A percentile compares a stretch with the other conserved stretches of the same genome.
Conservation (phyloP, 2,329 filamentous ascomycete species). For the Fusarium sp. region DNA sequence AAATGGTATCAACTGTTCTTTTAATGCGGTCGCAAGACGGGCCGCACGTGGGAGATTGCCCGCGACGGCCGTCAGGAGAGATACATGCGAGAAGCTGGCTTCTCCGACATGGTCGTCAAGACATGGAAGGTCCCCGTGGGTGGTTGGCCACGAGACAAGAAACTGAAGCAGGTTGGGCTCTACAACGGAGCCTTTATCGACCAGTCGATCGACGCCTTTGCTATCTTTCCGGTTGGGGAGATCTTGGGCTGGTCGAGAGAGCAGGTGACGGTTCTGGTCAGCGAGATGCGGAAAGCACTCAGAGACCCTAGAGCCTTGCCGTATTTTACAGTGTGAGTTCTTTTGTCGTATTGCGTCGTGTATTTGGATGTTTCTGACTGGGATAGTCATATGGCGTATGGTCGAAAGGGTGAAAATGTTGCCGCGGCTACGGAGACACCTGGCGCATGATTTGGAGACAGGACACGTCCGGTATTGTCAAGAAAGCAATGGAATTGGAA, state of each 20-base stretch:
- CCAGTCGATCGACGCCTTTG: conserved; percentile 28
- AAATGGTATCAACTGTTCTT: conserved; percentile 33
- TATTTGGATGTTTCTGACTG: not conserved
- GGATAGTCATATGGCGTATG: conserved; percentile 22
- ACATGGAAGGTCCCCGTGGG: conserved; percentile 27
- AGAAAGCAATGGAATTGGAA: too few relatives aligned
- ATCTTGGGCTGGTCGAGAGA: conserved; percentile 30
- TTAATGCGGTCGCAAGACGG: conserved; percentile 41
- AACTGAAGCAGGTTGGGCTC: conserved; percentile 27
- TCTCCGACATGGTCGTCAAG: conserved; percentile 24
- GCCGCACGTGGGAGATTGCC: conserved; percentile 41
- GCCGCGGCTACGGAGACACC: not conserved
- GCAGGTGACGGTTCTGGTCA: conserved; percentile 23
- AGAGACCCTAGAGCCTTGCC: conserved; percentile 4
- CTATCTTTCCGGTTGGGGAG: conserved; percentile 23
- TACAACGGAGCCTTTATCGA: conserved; percentile 28
- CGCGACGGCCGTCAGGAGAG: conserved; percentile 33
- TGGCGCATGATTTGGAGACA: too few relatives aligned
- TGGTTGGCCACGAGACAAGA: conserved; percentile 30
- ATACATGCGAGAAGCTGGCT: conserved; percentile 35
- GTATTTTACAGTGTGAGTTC: conserved; percentile 1
- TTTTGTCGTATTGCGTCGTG: accelerated
- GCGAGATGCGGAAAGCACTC: conserved; percentile 26
- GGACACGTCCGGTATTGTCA: too few relatives aligned
- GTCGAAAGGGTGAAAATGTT: conserved; percentile 16